These are phyloP conservation scores for Elaeagnus macrophylla DNA, from an alignment of 306 rosid species.

Conservation along the genomic window DNA sequence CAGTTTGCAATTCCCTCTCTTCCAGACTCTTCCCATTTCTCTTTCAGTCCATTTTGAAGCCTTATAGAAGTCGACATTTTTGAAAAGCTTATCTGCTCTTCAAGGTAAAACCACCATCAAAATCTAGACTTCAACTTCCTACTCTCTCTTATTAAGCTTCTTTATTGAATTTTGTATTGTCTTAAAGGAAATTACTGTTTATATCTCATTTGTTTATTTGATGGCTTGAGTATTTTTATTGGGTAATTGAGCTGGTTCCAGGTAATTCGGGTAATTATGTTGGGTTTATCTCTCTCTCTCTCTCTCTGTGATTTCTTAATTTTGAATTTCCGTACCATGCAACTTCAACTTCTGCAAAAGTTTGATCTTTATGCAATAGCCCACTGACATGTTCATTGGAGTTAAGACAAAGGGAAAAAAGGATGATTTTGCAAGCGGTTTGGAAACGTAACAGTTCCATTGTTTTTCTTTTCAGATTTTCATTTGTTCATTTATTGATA, in stretches of 20 bases:
- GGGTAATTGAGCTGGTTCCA: background rate
- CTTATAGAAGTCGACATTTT: background rate
- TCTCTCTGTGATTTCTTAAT: background rate
- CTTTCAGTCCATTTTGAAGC: conserved; percentile 5
- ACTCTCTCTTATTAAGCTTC: background rate
- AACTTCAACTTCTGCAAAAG: too few species aligned
- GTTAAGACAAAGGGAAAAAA: too few species aligned
- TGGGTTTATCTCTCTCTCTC: background rate
- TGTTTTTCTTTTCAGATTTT: too few species aligned
- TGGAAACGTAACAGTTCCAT: too few species aligned
- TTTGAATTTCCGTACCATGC: background rate
- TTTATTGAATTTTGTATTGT: background rate
- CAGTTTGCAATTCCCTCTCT: conserved; percentile 6
- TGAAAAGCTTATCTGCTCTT: conserved; percentile 5
- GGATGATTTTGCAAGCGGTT: too few species aligned
- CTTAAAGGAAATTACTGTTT: background rate
- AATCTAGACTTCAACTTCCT: background rate
- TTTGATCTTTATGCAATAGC: too few species aligned
- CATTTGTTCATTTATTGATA: too few species aligned
- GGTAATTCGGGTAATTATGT: background rate
- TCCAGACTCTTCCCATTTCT: conserved; percentile 21
- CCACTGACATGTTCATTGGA: too few species aligned
- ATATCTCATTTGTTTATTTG: background rate
- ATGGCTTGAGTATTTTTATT: background rate
- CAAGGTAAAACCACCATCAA: conserved; percentile 16